Percentiles rank a stretch among this genome's conserved stretches.
Evolutionary conservation across 306 rosid species (phyloP).

Genomic region (Inga laurina): DNA sequence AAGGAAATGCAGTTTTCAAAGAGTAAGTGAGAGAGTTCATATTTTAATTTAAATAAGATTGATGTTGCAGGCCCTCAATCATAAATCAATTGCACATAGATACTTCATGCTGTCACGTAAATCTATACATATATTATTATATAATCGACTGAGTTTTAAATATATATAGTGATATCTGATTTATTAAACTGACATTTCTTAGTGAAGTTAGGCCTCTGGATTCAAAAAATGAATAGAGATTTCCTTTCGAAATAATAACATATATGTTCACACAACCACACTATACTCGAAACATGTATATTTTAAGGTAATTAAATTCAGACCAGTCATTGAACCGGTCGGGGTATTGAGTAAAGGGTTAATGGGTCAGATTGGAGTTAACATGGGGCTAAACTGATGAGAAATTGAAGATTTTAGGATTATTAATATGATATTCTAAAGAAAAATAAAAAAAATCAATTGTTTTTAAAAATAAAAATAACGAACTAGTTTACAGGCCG

Average conservation of each 20-base stretch:
- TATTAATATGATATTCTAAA: no score
- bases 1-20: neutral
- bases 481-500: no score
- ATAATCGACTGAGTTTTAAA: neutral
- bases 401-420: no score
- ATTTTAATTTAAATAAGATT: neutral
- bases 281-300: no score
- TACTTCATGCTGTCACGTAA: neutral
- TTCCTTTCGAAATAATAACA: neutral
- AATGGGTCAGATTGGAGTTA: no score
- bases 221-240: neutral
- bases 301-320: no score
- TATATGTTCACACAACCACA: neutral
- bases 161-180: neutral
- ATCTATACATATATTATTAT: neutral
- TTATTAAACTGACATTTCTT: no score
- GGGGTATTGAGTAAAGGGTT: no score
- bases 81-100: neutral
- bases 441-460: no score
- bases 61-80: neutral
- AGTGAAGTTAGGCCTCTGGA: neutral
- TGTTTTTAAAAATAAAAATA: no score
- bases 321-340: no score
- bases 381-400: no score
- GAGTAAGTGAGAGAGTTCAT: neutral